Evolutionary conservation across 805 yeast genomes (phyloP).

Genomic region (Wickerhamiella domercqiae): DNA sequence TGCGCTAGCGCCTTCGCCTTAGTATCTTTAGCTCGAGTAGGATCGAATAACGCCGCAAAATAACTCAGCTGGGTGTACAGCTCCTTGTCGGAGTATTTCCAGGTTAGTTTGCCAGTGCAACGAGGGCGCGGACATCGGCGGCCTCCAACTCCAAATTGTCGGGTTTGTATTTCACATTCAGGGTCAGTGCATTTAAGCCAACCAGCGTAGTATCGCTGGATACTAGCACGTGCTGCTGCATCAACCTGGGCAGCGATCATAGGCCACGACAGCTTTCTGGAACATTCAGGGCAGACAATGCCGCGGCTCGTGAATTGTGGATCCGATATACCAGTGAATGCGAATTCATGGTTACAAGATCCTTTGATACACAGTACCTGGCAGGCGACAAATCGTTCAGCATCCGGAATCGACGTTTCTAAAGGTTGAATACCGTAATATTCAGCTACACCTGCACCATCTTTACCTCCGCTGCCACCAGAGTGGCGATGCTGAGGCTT

Average conservation of each 20-base stretch:
- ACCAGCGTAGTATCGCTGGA: slow-evolving; percentile 70
- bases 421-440: slow-evolving; percentile 41
- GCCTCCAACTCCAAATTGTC: slow-evolving; percentile 83
- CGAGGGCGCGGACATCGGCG: slow-evolving; percentile 47
- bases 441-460: background rate
- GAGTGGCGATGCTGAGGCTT: slow-evolving; percentile 14
- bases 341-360: slow-evolving; percentile 41
- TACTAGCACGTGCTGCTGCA: slow-evolving; percentile 47
- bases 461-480: slow-evolving; percentile 22
- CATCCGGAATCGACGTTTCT: slow-evolving; percentile 66
- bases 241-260: slow-evolving; percentile 62
- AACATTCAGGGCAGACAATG: slow-evolving; percentile 51
- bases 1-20: slow-evolving; percentile 62
- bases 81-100: slow-evolving; percentile 59
- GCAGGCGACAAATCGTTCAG: slow-evolving; percentile 63
- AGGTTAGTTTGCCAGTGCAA: slow-evolving; percentile 52
- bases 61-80: slow-evolving; percentile 77
- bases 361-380: slow-evolving; percentile 34
- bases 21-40: slow-evolving; percentile 42
- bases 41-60: slow-evolving; percentile 64
- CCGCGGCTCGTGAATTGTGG: slow-evolving; percentile 56
- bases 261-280: slow-evolving; percentile 33
- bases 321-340: slow-evolving; percentile 51
- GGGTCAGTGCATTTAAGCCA: slow-evolving; percentile 75
- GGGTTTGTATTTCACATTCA: slow-evolving; percentile 62